These are phyloP conservation scores for Pseudomonodictys pantanalensis DNA, from an alignment of 495 filamentous ascomycete species.

Conservation along the genomic window DNA sequence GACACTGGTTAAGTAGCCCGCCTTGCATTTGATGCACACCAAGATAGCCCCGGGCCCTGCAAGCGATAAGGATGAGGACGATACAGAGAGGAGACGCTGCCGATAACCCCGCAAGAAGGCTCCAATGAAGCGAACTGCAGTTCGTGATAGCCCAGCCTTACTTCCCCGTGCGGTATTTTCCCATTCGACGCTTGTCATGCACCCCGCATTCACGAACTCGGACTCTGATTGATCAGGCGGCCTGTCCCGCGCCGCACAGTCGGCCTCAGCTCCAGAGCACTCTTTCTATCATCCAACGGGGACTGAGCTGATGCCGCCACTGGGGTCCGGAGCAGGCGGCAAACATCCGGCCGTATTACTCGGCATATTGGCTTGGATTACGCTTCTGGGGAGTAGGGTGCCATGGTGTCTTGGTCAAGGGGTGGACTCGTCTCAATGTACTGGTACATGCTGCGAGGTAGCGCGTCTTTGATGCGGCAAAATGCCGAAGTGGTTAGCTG, in stretches of 20 bases:
- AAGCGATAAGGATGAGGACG: not conserved
- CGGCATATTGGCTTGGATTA: not conserved
- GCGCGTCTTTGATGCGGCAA: too few relatives aligned
- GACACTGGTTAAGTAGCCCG: conserved; percentile 9
- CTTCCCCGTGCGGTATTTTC: conserved; percentile 14
- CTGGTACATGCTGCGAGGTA: too few relatives aligned
- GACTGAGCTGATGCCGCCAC: conserved; percentile 2
- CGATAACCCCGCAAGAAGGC: not conserved
- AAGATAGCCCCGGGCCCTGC: not conserved
- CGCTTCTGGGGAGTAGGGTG: not conserved
- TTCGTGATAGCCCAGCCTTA: conserved; percentile 6
- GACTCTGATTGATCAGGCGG: conserved; percentile 25
- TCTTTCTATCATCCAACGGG: not conserved
- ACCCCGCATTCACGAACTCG: conserved; percentile 22
- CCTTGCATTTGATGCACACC: not conserved
- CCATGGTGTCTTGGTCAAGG: not conserved
- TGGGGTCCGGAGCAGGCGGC: conserved; percentile 7
- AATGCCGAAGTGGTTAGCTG: too few relatives aligned
- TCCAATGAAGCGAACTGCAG: conserved; percentile 8
- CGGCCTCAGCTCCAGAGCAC: conserved; percentile 10
- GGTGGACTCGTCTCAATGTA: not conserved
- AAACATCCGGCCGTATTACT: conserved; percentile 17
- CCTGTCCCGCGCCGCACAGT: conserved; percentile 16
- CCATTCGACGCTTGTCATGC: conserved; percentile 18
- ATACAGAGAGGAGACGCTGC: too few relatives aligned